Evolutionary conservation across 495 filamentous ascomycete species (phyloP).

Genomic region (Aspergillus panamensis): DNA sequence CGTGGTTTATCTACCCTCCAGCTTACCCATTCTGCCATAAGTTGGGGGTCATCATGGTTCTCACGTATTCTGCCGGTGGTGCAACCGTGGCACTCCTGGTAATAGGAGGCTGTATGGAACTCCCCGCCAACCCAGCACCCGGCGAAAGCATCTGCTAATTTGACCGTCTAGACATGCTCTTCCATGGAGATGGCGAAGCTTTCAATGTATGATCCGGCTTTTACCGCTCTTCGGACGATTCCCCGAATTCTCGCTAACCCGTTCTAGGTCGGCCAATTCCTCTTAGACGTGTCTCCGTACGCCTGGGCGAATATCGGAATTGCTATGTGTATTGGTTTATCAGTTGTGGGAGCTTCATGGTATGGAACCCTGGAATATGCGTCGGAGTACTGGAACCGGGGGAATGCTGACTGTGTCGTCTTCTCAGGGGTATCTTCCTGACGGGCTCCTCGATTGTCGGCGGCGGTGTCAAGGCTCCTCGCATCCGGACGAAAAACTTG

Average conservation of each 20-base stretch:
- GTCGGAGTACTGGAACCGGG: too few species aligned
- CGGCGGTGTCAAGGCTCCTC: slow-evolving; percentile 89
- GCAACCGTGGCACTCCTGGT: slow-evolving; percentile 69
- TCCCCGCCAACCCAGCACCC: slow-evolving; percentile 18
- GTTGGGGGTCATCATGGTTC: slow-evolving; percentile 45
- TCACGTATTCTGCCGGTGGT: slow-evolving; percentile 64
- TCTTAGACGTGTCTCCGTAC: slow-evolving; percentile 91
- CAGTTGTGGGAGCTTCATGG: slow-evolving; percentile 97
- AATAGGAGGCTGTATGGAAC: slow-evolving; percentile 76
- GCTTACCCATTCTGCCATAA: slow-evolving; percentile 15
- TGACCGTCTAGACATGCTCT: slow-evolving; percentile 82
- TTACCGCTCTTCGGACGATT: not conserved
- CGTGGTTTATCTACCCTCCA: slow-evolving; percentile 27
- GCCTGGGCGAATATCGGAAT: slow-evolving; percentile 91
- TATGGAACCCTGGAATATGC: slow-evolving; percentile 41
- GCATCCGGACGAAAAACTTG: slow-evolving; percentile 97
- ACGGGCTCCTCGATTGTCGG: slow-evolving; percentile 98
- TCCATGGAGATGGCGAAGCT: slow-evolving; percentile 89
- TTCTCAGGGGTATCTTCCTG: slow-evolving; percentile 90
- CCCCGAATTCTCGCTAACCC: slow-evolving; percentile 24
- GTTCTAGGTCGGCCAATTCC: slow-evolving; percentile 80
- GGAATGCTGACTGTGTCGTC: slow-evolving; percentile 13
- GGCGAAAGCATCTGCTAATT: slow-evolving; percentile 24
- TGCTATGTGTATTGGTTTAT: slow-evolving; percentile 89
- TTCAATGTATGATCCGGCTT: slow-evolving; percentile 70